Evolutionary conservation across 225 moss, liverwort and hornwort species (phyloP).

Genomic region (Pseudoscleropodium purum): DNA sequence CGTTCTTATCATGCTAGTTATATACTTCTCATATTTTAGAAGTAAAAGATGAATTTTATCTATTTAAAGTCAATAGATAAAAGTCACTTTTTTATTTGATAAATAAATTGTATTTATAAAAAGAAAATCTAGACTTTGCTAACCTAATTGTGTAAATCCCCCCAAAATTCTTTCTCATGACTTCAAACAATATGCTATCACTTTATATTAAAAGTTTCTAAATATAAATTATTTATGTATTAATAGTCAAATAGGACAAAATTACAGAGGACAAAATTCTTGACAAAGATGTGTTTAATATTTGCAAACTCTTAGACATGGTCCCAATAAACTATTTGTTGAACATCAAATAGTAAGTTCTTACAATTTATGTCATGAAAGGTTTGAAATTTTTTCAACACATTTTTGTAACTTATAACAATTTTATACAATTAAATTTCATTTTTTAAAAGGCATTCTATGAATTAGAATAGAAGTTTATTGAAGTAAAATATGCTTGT

Average conservation of each 20-base stretch:
- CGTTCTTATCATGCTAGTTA: neutral
- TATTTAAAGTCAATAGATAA: too few species aligned
- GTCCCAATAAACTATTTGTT: neutral
- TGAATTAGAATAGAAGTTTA: neutral
- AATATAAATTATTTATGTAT: neutral
- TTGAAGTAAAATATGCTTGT: neutral
- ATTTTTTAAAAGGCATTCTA: neutral
- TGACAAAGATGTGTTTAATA: neutral
- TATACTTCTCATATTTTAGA: neutral
- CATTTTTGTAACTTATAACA: neutral
- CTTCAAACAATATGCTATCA: neutral
- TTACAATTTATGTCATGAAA: neutral
- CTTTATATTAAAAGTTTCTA: rapidly evolving
- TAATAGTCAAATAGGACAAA: neutral
- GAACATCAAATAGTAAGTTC: neutral
- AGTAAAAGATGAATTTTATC: neutral
- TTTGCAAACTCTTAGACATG: rapidly evolving
- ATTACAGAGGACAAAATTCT: neutral
- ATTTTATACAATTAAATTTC: neutral
- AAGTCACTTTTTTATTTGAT: neutral
- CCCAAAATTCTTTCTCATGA: neutral
- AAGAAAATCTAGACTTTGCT: neutral
- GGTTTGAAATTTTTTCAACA: neutral
- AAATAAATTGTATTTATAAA: neutral
- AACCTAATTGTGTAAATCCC: rapidly evolving